Evolutionary conservation across 164 flowering plant genomes (phyloP).

Genomic region (Cinnamomum micranthum): DNA sequence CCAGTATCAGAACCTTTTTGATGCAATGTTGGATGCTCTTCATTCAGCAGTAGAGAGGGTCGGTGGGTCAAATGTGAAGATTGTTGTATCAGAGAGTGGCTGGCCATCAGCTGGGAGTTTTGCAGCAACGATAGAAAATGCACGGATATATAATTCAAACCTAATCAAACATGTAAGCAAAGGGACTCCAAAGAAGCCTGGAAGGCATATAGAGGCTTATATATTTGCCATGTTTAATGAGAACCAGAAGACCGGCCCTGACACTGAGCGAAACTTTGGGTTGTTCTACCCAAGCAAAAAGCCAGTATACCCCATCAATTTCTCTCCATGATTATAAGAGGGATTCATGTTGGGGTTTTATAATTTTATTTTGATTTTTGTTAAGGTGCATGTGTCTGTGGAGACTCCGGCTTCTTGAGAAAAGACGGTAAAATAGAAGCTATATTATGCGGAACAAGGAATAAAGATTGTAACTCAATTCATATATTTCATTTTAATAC

Average conservation of each 20-base stretch:
- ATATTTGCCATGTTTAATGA: slow-evolving; percentile 19
- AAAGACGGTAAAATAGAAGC: no score
- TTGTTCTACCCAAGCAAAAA: slow-evolving; percentile 13
- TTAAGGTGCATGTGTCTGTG: no score
- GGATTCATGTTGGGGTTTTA: neutral
- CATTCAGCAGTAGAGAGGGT: slow-evolving; percentile 13
- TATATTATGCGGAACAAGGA: no score
- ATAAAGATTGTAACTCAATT: no score
- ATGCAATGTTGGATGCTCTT: slow-evolving; percentile 12
- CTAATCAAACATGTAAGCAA: neutral
- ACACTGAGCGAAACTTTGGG: slow-evolving; percentile 14
- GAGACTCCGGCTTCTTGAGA: no score
- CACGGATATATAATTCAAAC: slow-evolving; percentile 3
- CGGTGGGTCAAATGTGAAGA: neutral
- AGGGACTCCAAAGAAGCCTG: neutral
- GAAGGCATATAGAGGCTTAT: slow-evolving; percentile 10
- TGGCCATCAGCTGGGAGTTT: slow-evolving; percentile 7
- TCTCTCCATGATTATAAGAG: neutral
- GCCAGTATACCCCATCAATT: slow-evolving; percentile 9
- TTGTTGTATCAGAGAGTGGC: slow-evolving; percentile 14
- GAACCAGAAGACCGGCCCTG: slow-evolving; percentile 8
- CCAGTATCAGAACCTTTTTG: slow-evolving; percentile 11
- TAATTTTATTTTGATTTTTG: no score
- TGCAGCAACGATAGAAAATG: neutral
- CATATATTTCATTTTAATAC: no score